Base-by-base conservation (phyloP, 768 basidiomycete species). In the Suillus subaureus region DNA sequence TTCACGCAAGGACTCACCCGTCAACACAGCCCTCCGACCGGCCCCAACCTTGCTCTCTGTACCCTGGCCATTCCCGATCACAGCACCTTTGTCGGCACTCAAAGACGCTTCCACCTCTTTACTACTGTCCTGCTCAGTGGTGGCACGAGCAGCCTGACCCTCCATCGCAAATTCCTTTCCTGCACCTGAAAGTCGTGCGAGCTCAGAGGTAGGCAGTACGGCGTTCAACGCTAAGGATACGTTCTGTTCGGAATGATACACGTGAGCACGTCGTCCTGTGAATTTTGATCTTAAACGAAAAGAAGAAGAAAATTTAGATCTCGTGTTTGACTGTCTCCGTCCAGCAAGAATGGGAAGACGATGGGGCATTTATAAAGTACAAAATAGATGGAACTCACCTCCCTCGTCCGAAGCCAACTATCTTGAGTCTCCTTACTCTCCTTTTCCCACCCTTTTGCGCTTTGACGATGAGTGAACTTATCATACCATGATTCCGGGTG, bases 171-270 rank as follows among this genome's bases (percentile, higher is more conserved):
- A 70, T 0, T 58, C 67, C 13, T 71, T 66, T 11, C 75, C 75
- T 3, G 73, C 57, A 21, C 71, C 75, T 15, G 74, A 76, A 16
- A 75, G 23, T 58, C 26, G 66, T 35, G 57, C 42, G 39, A 75
- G 72, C 21, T 69, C 69, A 13, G 64, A 37, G 2, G 62, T 39
- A 0, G 74, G 62, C 11, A 75, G 58, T n/a, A 75, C 75, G 18
- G 74, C 75, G 13, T 64, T 75, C 28, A 77, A 62, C 0, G 75
- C 74, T 39, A 74, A 33, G 7, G 74, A 74, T 47, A 75, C 75
- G 5, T 63, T 72, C 74, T 75, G 28, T 37, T 26, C 0, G 26
- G 4, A 13, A 40, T 26, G 4, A 40, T 12, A 40, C 6, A 3
- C 6, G 18, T 60, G 26, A 60, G 58, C 16, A 21, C 11, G 8